Percentiles rank a stretch among this genome's conserved stretches.
Conservation (phyloP, 805 yeast genomes). For the Ogataea degrootiae region DNA sequence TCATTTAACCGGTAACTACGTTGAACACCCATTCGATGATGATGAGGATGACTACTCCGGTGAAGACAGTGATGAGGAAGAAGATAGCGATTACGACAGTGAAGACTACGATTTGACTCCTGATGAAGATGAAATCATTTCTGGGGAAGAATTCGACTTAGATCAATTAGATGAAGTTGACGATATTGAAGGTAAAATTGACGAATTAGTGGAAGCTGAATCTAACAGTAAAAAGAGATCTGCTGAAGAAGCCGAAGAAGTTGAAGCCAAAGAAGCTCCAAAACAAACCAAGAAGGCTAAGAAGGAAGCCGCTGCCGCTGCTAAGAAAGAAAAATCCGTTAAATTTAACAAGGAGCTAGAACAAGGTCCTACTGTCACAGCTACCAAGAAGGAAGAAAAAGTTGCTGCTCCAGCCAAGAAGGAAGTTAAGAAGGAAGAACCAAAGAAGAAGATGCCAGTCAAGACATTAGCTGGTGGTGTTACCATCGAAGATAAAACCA, state of each 20-base stretch:
- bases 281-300: slow-evolving; percentile 30
- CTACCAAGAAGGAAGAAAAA: slow-evolving; percentile 23
- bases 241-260: slow-evolving; percentile 23
- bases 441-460: slow-evolving; percentile 53
- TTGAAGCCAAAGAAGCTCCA: slow-evolving; percentile 30
- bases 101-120: slow-evolving; percentile 68
- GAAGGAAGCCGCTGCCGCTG: slow-evolving; percentile 32
- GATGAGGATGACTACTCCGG: slow-evolving; percentile 49
- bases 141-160: slow-evolving; percentile 48
- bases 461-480: slow-evolving; percentile 91
- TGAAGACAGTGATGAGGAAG: slow-evolving; percentile 40
- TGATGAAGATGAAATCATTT: slow-evolving; percentile 64
- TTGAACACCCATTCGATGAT: slow-evolving; percentile 89
- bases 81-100: slow-evolving; percentile 43
- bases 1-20: slow-evolving; percentile 90
- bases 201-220: slow-evolving; percentile 65
- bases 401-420: slow-evolving; percentile 17
- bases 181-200: slow-evolving; percentile 67
- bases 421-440: slow-evolving; percentile 22
- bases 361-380: slow-evolving; percentile 76
- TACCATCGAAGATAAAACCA: slow-evolving; percentile 83
- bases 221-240: slow-evolving; percentile 35
- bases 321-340: slow-evolving; percentile 61
- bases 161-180: slow-evolving; percentile 65
- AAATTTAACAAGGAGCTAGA: slow-evolving; percentile 88